These are phyloP conservation scores for Volvariella volvacea DNA, from an alignment of 1,284 basidiomycete species.

Conservation along the genomic window DNA sequence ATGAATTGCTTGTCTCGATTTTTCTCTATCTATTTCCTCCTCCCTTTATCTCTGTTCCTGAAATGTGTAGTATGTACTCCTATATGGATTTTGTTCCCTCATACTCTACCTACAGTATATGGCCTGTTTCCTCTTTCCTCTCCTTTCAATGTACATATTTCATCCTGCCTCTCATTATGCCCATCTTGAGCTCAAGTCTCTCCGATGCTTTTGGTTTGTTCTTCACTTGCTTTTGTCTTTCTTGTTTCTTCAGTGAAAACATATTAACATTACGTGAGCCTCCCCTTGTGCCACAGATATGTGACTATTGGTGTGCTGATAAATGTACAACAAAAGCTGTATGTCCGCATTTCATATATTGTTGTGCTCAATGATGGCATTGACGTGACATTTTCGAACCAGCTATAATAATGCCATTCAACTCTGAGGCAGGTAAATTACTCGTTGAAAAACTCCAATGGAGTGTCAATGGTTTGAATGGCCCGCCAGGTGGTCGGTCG, in stretches of 20 bases:
- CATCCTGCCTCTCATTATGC: constrained; percentile 9
- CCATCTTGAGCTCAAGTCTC: constrained; percentile 5
- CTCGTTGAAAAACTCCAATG: constrained; percentile 71
- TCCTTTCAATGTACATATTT: constrained; percentile 9
- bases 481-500: constrained; percentile 55
- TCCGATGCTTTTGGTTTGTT: no score
- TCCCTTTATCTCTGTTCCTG: constrained; percentile 9
- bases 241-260: no score
- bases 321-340: no score
- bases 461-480: constrained; percentile 50
- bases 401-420: background rate
- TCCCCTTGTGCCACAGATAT: no score
- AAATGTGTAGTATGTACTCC: constrained; percentile 9
- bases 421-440: constrained; percentile 24
- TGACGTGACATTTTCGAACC: constrained; percentile 7
- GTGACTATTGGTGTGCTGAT: no score
- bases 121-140: constrained; percentile 10
- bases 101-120: constrained; percentile 8
- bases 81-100: constrained; percentile 9
- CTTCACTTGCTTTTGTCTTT: background rate
- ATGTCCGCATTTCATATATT: no score
- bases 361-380: no score
- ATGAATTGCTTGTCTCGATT: constrained; percentile 6
- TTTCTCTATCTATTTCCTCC: constrained; percentile 11
- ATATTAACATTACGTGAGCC: no score